Evolutionary conservation across 257 asterid genomes (phyloP).

Genomic region (Nicotiana knightiana): DNA sequence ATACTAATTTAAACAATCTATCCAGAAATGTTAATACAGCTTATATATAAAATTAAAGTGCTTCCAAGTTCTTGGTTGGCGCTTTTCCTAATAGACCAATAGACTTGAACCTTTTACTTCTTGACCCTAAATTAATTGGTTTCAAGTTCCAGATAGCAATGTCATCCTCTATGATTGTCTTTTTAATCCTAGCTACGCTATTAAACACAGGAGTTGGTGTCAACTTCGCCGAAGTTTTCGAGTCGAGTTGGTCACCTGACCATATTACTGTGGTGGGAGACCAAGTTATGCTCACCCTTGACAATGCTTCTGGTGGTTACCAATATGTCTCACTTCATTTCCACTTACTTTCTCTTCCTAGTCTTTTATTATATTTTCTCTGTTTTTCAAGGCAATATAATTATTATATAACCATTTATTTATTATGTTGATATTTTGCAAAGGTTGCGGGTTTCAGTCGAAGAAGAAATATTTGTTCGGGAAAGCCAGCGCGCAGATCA

Average conservation of each 20-base stretch:
- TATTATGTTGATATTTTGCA: background rate
- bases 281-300: constrained; percentile 32
- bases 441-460: constrained; percentile 60
- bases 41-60: background rate
- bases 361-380: background rate
- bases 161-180: background rate
- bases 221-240: constrained; percentile 33
- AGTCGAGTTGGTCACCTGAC: constrained; percentile 44
- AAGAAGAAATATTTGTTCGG: constrained; percentile 51
- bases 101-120: background rate
- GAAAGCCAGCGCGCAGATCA: constrained; percentile 42
- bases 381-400: background rate
- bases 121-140: background rate
- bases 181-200: constrained; percentile 9
- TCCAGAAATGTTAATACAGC: background rate
- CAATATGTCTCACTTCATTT: background rate
- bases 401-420: background rate
- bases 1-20: background rate
- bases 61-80: background rate
- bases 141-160: background rate
- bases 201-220: constrained; percentile 13
- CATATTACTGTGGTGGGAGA: constrained; percentile 34
- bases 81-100: background rate
- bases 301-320: constrained; percentile 31
- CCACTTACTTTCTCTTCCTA: background rate